These are phyloP conservation scores for Ambrosia artemisiifolia DNA, from an alignment of 129 eudicot genomes.

Conservation along the genomic window DNA sequence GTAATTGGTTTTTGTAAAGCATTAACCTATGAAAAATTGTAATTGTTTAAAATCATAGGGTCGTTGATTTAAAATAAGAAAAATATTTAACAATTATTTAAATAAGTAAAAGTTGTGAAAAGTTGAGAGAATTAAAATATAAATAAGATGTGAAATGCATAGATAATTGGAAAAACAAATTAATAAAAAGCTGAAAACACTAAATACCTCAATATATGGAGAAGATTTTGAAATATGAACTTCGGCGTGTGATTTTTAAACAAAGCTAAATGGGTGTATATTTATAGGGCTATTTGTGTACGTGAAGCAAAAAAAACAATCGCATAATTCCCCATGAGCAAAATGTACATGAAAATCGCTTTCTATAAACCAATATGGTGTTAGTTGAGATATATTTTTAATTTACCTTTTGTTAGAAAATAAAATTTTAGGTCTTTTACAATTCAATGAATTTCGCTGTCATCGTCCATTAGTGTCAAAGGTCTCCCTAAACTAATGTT, in stretches of 20 bases:
- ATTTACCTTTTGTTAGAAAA: neutral
- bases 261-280: neutral
- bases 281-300: slow-evolving; percentile 6
- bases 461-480: neutral
- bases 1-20: too few species aligned
- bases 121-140: too few species aligned
- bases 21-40: too few species aligned
- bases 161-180: too few species aligned
- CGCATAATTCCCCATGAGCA: neutral
- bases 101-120: neutral
- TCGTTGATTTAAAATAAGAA: too few species aligned
- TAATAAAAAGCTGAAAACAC: neutral
- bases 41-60: too few species aligned
- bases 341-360: neutral
- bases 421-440: too few species aligned
- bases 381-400: too few species aligned
- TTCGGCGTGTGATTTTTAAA: neutral
- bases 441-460: neutral
- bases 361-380: too few species aligned
- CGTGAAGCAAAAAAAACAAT: slow-evolving; percentile 1
- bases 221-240: neutral
- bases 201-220: neutral
- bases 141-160: too few species aligned
- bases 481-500: too few species aligned
- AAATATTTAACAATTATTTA: neutral